Evolutionary conservation across 768 basidiomycete genomes (phyloP), one percentile per base, ranked within the genome.

Genomic region (Hygrocybe coccinea): DNA sequence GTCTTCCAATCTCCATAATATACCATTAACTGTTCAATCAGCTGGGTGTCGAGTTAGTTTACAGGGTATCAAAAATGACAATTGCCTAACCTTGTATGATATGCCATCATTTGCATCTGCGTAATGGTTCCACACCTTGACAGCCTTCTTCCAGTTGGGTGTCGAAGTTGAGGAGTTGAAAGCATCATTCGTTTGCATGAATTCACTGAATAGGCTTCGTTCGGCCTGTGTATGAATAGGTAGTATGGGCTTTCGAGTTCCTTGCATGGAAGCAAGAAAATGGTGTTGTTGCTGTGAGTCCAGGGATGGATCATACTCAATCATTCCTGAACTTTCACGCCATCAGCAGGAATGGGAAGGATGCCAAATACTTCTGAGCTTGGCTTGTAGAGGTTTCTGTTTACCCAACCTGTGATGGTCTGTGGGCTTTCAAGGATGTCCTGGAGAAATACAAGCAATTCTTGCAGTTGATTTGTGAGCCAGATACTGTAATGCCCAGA

Each of bases 401-500:
- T 29, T 8, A 29, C 29, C 29, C 29, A 29, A 29, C 29, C 29
- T 29, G n/a, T n/a, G n/a, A n/a, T n/a, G n/a, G n/a, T n/a, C n/a
- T n/a, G n/a, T n/a, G n/a, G n/a, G n/a, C n/a, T n/a, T n/a, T n/a
- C n/a, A n/a, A 56, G 50, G 14, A 45, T 17, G 38, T 50, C 47
- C 17, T 59, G 53, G 7, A 52, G 34, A 11, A 29, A 36, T 19
- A 43, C 37, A 2, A 59, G 50, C 15, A 56, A 37, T 34, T 59
- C 55, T 52, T 59, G 56, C 33, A 63, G 44, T 25, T 59, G 37
- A 33, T 66, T 62, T 15, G 35, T 58, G 11, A 63, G 25, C 61
- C 62, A 65, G 24, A 66, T 61, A 49, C 57, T 56, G 48, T 55
- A 60, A 41, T 64, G 62, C 17, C 65, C 61, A 24, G 15, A 19